phyloP scores from a whole-genome alignment of 2,329 filamentous ascomycete species.

The Lithohypha guttulata region DNA sequence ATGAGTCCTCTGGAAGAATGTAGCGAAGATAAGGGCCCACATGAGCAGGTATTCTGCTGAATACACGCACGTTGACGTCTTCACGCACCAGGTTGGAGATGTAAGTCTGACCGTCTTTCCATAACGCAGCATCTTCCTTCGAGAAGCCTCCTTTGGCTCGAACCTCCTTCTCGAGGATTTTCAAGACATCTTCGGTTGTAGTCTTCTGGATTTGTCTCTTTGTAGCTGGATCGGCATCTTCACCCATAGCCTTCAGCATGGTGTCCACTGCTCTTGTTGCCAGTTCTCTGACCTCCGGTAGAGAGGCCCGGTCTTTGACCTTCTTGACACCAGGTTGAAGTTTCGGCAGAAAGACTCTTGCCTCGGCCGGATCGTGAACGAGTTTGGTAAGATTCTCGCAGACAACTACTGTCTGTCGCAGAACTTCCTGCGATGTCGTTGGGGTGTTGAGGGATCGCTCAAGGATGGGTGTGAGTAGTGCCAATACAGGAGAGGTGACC shows the following conservation, averaged over 20 bases:
- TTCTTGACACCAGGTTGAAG: slow-evolving; percentile 85
- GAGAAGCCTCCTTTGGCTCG: slow-evolving; percentile 56
- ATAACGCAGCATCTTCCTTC: slow-evolving; percentile 50
- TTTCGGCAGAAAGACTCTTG: slow-evolving; percentile 87
- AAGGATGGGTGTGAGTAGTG: slow-evolving; percentile 84
- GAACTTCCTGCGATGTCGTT: slow-evolving; percentile 80
- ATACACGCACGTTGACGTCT: slow-evolving; percentile 71
- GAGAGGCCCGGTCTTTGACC: slow-evolving; percentile 75
- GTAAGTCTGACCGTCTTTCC: slow-evolving; percentile 59
- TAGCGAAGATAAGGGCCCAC: slow-evolving; percentile 66
- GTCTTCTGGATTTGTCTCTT: slow-evolving; percentile 51
- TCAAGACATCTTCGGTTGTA: slow-evolving; percentile 61
- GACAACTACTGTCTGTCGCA: slow-evolving; percentile 91
- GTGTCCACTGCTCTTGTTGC: slow-evolving; percentile 71
- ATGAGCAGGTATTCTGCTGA: slow-evolving; percentile 58
- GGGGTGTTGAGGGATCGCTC: slow-evolving; percentile 91
- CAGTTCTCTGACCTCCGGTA: slow-evolving; percentile 89
- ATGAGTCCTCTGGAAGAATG: slow-evolving; percentile 52
- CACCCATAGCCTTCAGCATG: slow-evolving; percentile 86
- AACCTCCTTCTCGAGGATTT: slow-evolving; percentile 64
- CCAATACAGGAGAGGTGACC: slow-evolving; percentile 89
- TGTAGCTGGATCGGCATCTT: slow-evolving; percentile 51
- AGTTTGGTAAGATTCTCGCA: slow-evolving; percentile 97
- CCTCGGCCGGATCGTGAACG: slow-evolving; percentile 90
- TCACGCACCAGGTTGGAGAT: slow-evolving; percentile 77